Evolutionary conservation across 495 filamentous ascomycete species (phyloP).

Genomic region (Cairneyella variabilis): DNA sequence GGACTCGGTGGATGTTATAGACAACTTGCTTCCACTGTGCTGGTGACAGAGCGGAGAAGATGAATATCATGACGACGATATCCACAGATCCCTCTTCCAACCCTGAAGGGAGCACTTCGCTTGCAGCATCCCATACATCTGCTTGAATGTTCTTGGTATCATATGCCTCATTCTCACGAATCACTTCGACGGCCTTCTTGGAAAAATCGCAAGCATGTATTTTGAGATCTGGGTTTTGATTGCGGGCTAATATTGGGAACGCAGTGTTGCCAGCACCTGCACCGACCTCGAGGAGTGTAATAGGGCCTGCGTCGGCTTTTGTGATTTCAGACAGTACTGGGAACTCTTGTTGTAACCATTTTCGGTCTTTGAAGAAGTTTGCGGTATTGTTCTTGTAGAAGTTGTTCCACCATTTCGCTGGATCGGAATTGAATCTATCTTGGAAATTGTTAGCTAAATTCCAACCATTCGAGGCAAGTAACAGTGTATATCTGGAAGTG

Average conservation of each 20-base stretch:
- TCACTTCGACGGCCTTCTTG: constrained; percentile 83
- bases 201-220: constrained; percentile 94
- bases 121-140: constrained; percentile 87
- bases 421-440: constrained; percentile 76
- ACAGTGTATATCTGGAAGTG: background rate
- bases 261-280: constrained; percentile 96
- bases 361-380: constrained; percentile 98
- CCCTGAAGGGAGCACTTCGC: constrained; percentile 66
- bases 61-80: constrained; percentile 90
- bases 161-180: constrained; percentile 64
- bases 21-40: constrained; percentile 80
- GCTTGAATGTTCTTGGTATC: constrained; percentile 66
- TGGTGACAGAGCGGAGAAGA: constrained; percentile 88
- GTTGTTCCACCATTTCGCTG: constrained; percentile 92
- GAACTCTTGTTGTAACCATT: constrained; percentile 95
- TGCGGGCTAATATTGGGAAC: constrained; percentile 79
- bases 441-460: constrained; percentile 14
- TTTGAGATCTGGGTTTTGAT: constrained; percentile 72
- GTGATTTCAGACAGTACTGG: constrained; percentile 73
- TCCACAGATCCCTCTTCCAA: constrained; percentile 76
- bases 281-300: constrained; percentile 80
- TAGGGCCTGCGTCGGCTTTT: constrained; percentile 52
- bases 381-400: constrained; percentile 94
- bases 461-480: background rate
- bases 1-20: constrained; percentile 69